These are phyloP conservation scores for Sequoia sempervirens DNA, from an alignment of 75 land plant species.

Conservation along the genomic window DNA sequence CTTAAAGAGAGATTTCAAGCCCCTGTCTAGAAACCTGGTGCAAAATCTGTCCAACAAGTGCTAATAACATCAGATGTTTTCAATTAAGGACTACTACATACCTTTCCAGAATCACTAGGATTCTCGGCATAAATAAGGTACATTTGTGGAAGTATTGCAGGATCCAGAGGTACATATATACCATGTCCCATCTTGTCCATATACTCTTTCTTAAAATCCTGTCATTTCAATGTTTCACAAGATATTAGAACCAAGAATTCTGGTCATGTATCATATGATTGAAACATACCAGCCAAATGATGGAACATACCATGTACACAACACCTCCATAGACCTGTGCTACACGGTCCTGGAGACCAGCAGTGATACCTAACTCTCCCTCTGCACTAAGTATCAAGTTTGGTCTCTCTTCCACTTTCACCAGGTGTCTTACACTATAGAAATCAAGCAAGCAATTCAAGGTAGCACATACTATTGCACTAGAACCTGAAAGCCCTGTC, in stretches of 20 bases:
- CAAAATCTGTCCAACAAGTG: neutral
- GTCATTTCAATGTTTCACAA: conserved; percentile 8
- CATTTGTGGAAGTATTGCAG: conserved; percentile 69
- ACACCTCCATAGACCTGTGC: conserved; percentile 99
- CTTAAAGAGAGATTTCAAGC: neutral
- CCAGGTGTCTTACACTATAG: conserved; percentile 59
- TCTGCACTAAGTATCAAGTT: conserved; percentile 84
- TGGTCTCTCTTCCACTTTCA: conserved; percentile 83
- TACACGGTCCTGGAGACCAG: conserved; percentile 97
- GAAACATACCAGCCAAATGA: neutral
- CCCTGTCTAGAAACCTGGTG: neutral
- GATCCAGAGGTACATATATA: conserved; percentile 78
- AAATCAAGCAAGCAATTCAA: conserved; percentile 88
- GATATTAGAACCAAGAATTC: neutral
- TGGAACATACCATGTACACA: conserved; percentile 80
- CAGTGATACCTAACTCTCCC: conserved; percentile 92
- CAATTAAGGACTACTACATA: conserved; percentile 17
- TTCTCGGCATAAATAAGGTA: conserved; percentile 89
- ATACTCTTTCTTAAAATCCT: conserved; percentile 84
- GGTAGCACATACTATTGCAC: conserved; percentile 96
- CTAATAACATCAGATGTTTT: neutral
- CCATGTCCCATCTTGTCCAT: conserved; percentile 85
- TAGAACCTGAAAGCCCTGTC: conserved; percentile 98
- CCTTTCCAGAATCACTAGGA: conserved; percentile 99
- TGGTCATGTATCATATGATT: neutral